phyloP scores from a whole-genome alignment of 1,284 basidiomycete species.

The Ganoderma boninense region DNA sequence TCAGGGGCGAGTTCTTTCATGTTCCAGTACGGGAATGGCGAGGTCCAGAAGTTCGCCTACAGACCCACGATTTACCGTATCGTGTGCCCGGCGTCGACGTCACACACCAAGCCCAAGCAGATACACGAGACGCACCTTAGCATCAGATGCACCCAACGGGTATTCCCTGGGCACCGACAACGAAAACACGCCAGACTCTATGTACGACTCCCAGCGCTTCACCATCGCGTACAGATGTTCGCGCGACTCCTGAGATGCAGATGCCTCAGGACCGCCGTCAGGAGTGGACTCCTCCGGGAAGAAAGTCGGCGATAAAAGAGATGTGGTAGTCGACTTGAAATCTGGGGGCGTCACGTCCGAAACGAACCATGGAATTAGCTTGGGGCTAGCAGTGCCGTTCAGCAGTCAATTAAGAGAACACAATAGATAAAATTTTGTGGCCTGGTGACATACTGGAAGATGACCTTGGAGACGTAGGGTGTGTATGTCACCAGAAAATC shows the following conservation, averaged over 20 bases:
- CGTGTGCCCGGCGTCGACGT: not conserved
- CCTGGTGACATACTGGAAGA: constrained; percentile 81
- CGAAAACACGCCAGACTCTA: constrained; percentile 77
- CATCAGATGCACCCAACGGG: constrained; percentile 60
- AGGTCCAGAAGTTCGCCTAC: constrained; percentile 82
- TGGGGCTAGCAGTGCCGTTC: constrained; percentile 66
- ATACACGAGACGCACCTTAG: constrained; percentile 40
- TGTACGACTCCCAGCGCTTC: constrained; percentile 76
- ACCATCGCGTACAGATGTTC: constrained; percentile 68
- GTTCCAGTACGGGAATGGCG: constrained; percentile 85
- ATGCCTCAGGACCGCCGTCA: constrained; percentile 14
- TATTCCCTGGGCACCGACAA: constrained; percentile 76
- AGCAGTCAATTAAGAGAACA: not conserved
- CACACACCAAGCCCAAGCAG: not conserved
- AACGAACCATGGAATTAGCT: constrained; percentile 94
- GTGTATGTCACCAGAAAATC: constrained; percentile 93
- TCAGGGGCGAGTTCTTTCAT: constrained; percentile 69
- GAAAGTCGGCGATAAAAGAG: constrained; percentile 68
- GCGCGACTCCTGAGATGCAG: constrained; percentile 37
- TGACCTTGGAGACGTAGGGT: constrained; percentile 80
- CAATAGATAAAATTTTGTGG: not conserved
- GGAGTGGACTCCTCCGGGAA: constrained; percentile 48
- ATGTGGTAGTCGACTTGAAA: constrained; percentile 63
- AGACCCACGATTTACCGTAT: not conserved
- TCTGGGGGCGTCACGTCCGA: constrained; percentile 89